phyloP scores from a whole-genome alignment of 257 asterid species.

The Rauvolfia tetraphylla region DNA sequence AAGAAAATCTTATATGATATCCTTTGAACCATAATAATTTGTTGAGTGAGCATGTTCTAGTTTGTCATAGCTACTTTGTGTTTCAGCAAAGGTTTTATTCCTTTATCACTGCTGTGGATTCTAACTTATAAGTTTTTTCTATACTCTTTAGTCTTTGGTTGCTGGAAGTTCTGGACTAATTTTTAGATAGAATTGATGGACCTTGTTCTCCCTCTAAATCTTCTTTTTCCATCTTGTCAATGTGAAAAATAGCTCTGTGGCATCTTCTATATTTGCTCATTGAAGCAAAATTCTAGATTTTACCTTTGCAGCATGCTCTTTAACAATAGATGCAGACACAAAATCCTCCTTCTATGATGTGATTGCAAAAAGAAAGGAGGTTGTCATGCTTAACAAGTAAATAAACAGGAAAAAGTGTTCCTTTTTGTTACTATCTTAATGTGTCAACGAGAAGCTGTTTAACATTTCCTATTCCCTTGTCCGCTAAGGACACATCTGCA shows the following conservation, averaged over 20 bases:
- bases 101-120: background rate
- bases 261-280: conserved; percentile 5
- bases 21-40: background rate
- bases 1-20: background rate
- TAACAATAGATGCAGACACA: background rate
- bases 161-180: background rate
- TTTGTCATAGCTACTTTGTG: background rate
- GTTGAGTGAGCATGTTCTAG: background rate
- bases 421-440: conserved; percentile 37
- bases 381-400: background rate
- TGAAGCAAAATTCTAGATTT: background rate
- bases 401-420: conserved; percentile 10
- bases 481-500: conserved; percentile 4
- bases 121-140: conserved; percentile 21
- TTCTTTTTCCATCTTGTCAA: conserved; percentile 11
- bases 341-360: background rate
- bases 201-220: background rate
- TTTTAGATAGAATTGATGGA: background rate
- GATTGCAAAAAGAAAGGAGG: background rate
- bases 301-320: background rate
- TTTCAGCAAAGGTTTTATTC: background rate
- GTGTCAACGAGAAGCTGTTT: background rate
- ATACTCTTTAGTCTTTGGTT: background rate
- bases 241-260: background rate
- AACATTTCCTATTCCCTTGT: background rate